Percentiles rank a stretch among this genome's conserved stretches.
Conservation (phyloP, 2,329 filamentous ascomycete species). For the Botrytis deweyae region DNA sequence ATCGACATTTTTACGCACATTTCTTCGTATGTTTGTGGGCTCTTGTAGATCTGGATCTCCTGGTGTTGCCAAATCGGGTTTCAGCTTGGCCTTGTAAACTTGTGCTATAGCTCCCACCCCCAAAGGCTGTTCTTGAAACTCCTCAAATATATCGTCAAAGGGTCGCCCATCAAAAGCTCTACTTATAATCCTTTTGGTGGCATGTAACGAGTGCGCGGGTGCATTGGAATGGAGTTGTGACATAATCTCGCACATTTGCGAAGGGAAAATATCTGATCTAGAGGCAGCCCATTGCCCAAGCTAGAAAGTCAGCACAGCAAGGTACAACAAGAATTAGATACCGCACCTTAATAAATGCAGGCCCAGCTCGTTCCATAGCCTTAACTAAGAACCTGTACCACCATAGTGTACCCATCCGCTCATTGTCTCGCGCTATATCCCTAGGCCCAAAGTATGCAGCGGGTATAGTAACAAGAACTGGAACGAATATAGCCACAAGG, state of each 20-base stretch:
- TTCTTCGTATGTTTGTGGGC: conserved; percentile 60
- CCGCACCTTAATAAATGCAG: conserved; percentile 93
- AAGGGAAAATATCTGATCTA: conserved; percentile 92
- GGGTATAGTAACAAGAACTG: conserved; percentile 79
- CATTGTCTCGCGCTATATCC: conserved; percentile 63
- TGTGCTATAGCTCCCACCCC: conserved; percentile 96
- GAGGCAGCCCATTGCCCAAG: conserved; percentile 98
- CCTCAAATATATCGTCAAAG: conserved; percentile 93
- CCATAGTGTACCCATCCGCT: conserved; percentile 81
- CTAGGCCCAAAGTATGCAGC: conserved; percentile 74
- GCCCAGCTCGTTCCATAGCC: conserved; percentile 89
- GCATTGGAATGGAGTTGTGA: conserved; percentile 93
- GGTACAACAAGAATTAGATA: background rate
- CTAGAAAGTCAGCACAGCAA: conserved; percentile 44
- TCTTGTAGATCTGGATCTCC: conserved; percentile 56
- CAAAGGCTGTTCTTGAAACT: conserved; percentile 85
- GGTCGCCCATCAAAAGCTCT: conserved; percentile 75
- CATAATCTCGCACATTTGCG: conserved; percentile 89
- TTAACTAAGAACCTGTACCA: conserved; percentile 90
- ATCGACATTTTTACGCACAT: conserved; percentile 79
- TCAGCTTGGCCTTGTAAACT: conserved; percentile 93
- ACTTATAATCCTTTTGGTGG: conserved; percentile 76
- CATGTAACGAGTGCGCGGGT: conserved; percentile 80
- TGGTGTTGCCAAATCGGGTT: conserved; percentile 68
- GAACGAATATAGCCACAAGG: conserved; percentile 83